Base-by-base conservation (phyloP, 1,139 yeast genomes). In the Protomyces arabidopsidicola region DNA sequence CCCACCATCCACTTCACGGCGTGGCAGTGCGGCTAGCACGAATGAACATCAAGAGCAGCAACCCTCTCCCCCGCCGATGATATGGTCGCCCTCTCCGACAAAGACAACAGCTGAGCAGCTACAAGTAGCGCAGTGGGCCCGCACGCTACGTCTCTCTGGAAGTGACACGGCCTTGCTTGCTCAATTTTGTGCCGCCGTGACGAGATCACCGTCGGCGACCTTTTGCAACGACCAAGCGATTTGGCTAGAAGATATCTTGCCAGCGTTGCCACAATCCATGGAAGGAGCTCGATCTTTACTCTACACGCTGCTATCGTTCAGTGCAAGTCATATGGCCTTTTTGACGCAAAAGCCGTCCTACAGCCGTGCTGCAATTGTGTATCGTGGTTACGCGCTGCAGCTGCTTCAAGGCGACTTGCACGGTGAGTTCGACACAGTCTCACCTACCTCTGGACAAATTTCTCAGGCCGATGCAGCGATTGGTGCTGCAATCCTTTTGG, bases 381-480 rank as follows among this genome's bases (percentile, higher is more conserved):
- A 58, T 18, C 62, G 62, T 27, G 62, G 62, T 3, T 8, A 16
- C 6, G 62, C 62, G 9, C 53, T 58, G 24, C 62, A 58, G 35
- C 38, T 38, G 20, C 35, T 58, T 6, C 62, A 58, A 38, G 31
- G 34, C 35, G 62, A 58, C 20, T 8, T 58, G 42, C 42, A 39
- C n/a, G 48, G 48, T 9, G 48, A 42, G 6, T 20, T 42, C 3
- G 48, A 42, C 18, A 10, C 12, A 12, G 48, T 24, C 1, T 6
- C 48, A 18, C 35, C 31, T 22, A 56, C 42, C 12, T 9, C 22
- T 8, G 52, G 24, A 16, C 48, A 42, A 16, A 12, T 42, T 20
- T 42, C 48, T 42, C 52, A 39, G 6, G 42, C 53, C 3, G 56
- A 58, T 48, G 56, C 56, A 36, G 62, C 56, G n/a, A 52, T 58